Evolutionary conservation across 441 rosid genomes (phyloP).

Genomic region (Erodium chrysanthum): DNA sequence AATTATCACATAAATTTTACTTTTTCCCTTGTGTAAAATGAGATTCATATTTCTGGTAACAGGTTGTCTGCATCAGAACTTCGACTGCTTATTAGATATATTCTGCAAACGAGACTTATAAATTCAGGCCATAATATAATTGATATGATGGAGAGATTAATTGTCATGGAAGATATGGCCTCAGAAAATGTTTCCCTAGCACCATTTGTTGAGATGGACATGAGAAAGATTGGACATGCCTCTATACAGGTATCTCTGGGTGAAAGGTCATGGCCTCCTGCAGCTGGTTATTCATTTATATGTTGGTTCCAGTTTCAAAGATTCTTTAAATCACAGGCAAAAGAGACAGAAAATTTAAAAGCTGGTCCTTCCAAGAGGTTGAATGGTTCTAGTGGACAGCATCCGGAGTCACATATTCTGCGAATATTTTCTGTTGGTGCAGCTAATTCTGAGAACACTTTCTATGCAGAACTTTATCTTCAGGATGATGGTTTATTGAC

Average conservation of each 20-base stretch:
- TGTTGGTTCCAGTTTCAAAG: slow-evolving; percentile 90
- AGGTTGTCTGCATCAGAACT: slow-evolving; percentile 97
- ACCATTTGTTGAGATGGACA: slow-evolving; percentile 86
- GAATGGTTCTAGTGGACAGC: slow-evolving; percentile 38
- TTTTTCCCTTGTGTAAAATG: slow-evolving; percentile 20
- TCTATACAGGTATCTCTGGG: slow-evolving; percentile 91
- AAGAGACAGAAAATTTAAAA: slow-evolving; percentile 50
- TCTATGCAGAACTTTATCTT: slow-evolving; percentile 86
- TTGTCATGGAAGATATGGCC: slow-evolving; percentile 69
- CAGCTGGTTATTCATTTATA: slow-evolving; percentile 92
- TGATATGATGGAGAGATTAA: slow-evolving; percentile 83
- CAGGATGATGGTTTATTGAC: slow-evolving; percentile 92
- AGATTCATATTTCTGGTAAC: slow-evolving; percentile 29
- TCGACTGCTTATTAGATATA: slow-evolving; percentile 68
- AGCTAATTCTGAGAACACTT: slow-evolving; percentile 54
- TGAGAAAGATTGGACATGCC: slow-evolving; percentile 87
- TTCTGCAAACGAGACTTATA: slow-evolving; percentile 73
- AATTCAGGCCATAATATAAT: slow-evolving; percentile 71
- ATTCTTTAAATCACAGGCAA: slow-evolving; percentile 52
- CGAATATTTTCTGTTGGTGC: slow-evolving; percentile 94
- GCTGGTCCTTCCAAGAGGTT: slow-evolving; percentile 42
- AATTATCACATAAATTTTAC: background rate
- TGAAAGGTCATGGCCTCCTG: slow-evolving; percentile 99
- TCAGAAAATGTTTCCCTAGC: slow-evolving; percentile 69
- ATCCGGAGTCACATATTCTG: slow-evolving; percentile 51